Base-by-base conservation (phyloP, 1,139 yeast genomes). In the Candida sp. region DNA sequence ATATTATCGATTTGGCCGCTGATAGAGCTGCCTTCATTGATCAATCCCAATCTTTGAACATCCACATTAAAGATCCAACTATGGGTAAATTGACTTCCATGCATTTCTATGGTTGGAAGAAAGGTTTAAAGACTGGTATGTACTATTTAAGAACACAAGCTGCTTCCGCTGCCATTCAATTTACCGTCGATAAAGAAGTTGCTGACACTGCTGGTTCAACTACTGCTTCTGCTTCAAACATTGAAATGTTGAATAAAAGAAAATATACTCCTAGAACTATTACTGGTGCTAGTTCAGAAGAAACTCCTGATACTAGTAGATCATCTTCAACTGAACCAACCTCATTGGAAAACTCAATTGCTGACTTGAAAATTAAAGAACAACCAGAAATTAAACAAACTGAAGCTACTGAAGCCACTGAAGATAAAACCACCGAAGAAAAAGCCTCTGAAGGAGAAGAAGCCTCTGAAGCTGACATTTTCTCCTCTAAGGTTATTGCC, bases 401-500 rank as follows among this genome's bases (percentile, higher is more conserved):
- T 6, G 57, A 50, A 23, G 49, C 50, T 22, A 52, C 40, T 32
- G 52, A 48, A 21, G 57, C 56, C 23, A 59, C 54, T 9, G 65
- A 52, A 22, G 68, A 33, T 9, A 48, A 43, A 9, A 61, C 44
- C 49, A 55, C 55, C 36, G n/a, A n/a, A n/a, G n/a, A n/a, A n/a
- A n/a, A n/a, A n/a, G n/a, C n/a, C n/a, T n/a, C n/a, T n/a, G n/a
- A n/a, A n/a, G n/a, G n/a, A n/a, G n/a, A n/a, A n/a, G n/a, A n/a
- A n/a, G n/a, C n/a, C n/a, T 43, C 51, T 7, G 79, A 71, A 50
- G 69, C 65, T 48, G 97, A 93, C 62, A 93, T 93, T 58, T 93
- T 76, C 78, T 89, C 93, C 66, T 87, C 96, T 30, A 84, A 90
- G 70, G 98, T 86, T 36, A 81, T 93, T 69, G 97, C 97, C 36